Evolutionary conservation across 176 grass and related monocot species (phyloP), one percentile per base, ranked within the genome.

Genomic region (Oryza rufipogon): DNA sequence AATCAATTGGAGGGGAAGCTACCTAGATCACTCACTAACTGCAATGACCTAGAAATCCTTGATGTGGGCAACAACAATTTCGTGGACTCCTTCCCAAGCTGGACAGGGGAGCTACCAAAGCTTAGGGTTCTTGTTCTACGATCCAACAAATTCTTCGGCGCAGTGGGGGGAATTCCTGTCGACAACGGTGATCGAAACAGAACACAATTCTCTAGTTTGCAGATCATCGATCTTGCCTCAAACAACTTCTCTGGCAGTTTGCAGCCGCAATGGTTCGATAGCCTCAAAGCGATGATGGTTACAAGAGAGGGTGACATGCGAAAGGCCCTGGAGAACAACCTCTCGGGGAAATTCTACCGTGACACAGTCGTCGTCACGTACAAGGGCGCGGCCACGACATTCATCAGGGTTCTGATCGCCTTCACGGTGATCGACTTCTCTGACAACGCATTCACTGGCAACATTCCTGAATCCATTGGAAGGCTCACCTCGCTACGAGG

Each of bases 221-320:
- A 83, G n/a, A 81, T 89, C 11, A 56, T 86, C 23, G 87, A 89
- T 47, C 68, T 89, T 6, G 82, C 82, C 33, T 86, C 82, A 14
- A 86, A 89, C 48, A 85, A 69, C 44, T 68, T 89, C 46, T 84
- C 92, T 34, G 92, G 92, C 0, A 23, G 20, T 12, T 85, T 91
- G 81, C 77, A 82, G 22, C 16, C 78, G 2, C 68, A 74, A 68
- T 56, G 65, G 54, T 68, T 81, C 23, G 44, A 80, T 15, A 60
- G 34, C 3, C 64, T 79, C 64, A 79, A 75, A 60, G 76, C 84
- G 42, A 88, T 22, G 30, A 64, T 92, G 73, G 63, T 65, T 5
- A 51, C 72, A 4, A 69, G 14, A 1, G 7, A 3, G 66, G 86
- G 65, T 6, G 86, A 91, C 12, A 17, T 7, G 51, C 81, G 81